Base-by-base conservation (phyloP, 1,284 basidiomycete genomes). In the Ustilago xerochloae region DNA sequence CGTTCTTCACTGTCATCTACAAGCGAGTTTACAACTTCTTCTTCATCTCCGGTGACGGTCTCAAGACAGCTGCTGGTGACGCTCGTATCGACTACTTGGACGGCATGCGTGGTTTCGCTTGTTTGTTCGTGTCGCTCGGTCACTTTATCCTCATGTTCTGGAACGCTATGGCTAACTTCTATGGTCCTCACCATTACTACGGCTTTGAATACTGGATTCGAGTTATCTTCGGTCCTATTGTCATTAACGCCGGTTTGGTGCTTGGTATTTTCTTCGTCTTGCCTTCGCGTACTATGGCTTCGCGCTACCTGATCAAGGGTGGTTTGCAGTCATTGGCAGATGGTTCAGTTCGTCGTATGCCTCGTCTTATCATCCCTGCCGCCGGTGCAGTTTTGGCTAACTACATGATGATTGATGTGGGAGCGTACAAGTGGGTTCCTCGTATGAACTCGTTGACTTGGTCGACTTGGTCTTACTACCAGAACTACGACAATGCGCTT, bases 81-180 rank as follows among this genome's bases (percentile, higher is more conserved):
- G 59, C 63, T 15, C 64, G 76, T 61, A 75, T 81, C 68, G 79
- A 81, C 41, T 79, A 79, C 52, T 55, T 79, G 20, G 79, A 79
- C 58, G 77, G 79, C 43, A 64, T 79, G 51, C 64, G 77, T 53
- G 79, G 79, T 12, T 79, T 81, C 39, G 79, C 79, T 22, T 79
- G 77, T 54, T 64, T 79, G 33, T 58, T 77, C 39, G 78, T 81
- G 5, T 79, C 79, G 41, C 62, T 79, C 30, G 72, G 71, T 30
- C 79, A 81, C 51, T 81, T 77, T 33, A 71, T 78, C 29, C 51
- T 79, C 29, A 79, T 80, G 64, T 80, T 75, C 68, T 79, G 71
- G 64, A 73, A 78, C 61, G 51, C 63, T 22, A 62, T 73, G 24
- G 64, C 77, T 35, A 69, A 71, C 47, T 58, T 56, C 18, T 52